Base-by-base conservation (phyloP, 495 filamentous ascomycete genomes). In the Trichocladium uniseriatum region DNA sequence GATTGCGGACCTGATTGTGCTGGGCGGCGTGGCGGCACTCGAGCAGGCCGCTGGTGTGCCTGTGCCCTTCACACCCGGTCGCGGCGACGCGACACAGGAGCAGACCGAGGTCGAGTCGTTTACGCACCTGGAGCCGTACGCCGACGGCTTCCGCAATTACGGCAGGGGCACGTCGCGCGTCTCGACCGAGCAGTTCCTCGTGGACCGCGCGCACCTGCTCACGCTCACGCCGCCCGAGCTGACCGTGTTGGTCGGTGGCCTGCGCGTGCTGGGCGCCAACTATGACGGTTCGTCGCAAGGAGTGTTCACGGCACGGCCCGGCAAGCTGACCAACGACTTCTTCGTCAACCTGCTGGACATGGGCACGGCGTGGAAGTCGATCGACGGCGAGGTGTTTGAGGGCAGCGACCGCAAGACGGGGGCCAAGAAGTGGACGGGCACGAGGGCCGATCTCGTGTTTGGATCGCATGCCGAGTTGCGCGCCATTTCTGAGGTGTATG, bases 101-200 rank as follows among this genome's bases (percentile, higher is more conserved):
- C 67, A 84, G 52, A 86, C 82, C 13, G 81, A 87, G 47, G 70
- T 71, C 43, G 59, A 78, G 43, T 80, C 81, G 5, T 79, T 84
- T 68, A 50, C 52, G 28, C 68, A 79, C 60, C 75, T 87, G 45
- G 74, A 83, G 68, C 81, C 83, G 0, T 38, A 64, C 21, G 71
- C 70, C 44, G 83, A 87, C 55, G 82, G 80, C 18, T 87, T 87
- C 83, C 83, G 83, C 65, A 85, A 79, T 76, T 87, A 83, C 55
- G 81, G 82, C 58, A 67, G 70, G 40, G 77, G 74, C 8, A 78
- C 74, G 5, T 43, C 57, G 5, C 78, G 80, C 27, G 80, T 80
- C 3, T 69, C 69, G 55, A 72, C 76, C 19, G 83, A 87, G 64
- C 73, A 84, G 55, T 72, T 76, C 59, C 76, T 86, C 38, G 72